Percentiles rank a stretch among this genome's conserved stretches.
Conservation (phyloP, 441 rosid genomes). For the Erodium moschatum region DNA sequence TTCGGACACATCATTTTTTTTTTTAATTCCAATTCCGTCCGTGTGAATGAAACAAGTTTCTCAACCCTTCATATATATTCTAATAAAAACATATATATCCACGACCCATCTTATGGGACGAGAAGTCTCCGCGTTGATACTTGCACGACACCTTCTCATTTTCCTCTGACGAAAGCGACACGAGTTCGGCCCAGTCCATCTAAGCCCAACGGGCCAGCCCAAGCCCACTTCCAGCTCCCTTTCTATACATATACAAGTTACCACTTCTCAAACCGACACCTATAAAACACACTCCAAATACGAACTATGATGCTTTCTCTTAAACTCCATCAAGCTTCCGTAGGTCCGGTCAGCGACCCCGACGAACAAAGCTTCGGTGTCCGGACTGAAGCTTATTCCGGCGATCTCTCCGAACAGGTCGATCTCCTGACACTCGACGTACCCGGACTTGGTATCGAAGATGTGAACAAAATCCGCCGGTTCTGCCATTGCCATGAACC, state of each 20-base stretch:
- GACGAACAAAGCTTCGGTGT: constrained; percentile 48
- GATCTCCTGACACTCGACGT: constrained; percentile 46
- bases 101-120: no score
- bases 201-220: no score
- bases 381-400: constrained; percentile 63
- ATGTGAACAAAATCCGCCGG: constrained; percentile 64
- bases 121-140: no score
- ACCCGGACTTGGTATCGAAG: constrained; percentile 42
- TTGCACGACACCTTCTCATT: no score
- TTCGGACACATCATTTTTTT: no score
- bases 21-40: no score
- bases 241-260: no score
- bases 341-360: constrained; percentile 61
- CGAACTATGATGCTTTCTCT: constrained; percentile 28
- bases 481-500: constrained; percentile 64
- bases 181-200: neutral
- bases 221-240: no score
- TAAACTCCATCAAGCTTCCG: constrained; percentile 60
- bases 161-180: neutral
- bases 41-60: no score
- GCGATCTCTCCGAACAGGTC: constrained; percentile 67
- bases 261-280: no score
- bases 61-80: no score
- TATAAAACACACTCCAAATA: constrained; percentile 24
- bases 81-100: no score